Evolutionary conservation across 2,329 filamentous ascomycete genomes (phyloP).

Genomic region (Aureobasidium vineae): DNA sequence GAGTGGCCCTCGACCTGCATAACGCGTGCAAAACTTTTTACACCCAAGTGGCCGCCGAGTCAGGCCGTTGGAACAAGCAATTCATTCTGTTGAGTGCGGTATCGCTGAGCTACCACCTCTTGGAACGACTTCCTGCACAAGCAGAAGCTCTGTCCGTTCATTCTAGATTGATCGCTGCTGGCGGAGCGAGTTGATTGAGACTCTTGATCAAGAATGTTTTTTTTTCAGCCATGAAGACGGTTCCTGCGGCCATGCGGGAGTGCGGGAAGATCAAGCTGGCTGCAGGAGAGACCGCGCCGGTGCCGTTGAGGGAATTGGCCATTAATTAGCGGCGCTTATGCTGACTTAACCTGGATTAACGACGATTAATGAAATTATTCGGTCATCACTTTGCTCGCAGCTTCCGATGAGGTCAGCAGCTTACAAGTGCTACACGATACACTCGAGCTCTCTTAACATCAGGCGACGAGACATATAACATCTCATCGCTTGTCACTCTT

Average conservation of each 20-base stretch:
- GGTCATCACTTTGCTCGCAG: conserved; percentile 6
- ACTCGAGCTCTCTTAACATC: conserved; percentile 1
- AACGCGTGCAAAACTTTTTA: conserved; percentile 20
- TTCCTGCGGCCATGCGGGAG: conserved; percentile 23
- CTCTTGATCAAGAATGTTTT: neutral
- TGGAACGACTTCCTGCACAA: neutral
- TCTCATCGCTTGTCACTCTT: neutral
- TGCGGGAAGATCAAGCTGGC: conserved; percentile 18
- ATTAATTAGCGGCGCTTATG: neutral
- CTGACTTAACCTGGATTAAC: neutral
- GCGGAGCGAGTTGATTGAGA: neutral
- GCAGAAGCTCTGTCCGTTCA: neutral
- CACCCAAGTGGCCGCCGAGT: conserved; percentile 17
- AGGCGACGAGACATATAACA: conserved; percentile 3
- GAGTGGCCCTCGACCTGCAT: neutral
- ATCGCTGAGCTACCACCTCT: conserved; percentile 3
- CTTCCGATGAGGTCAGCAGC: conserved; percentile 23
- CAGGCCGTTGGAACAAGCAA: conserved; percentile 15
- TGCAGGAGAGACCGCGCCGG: neutral
- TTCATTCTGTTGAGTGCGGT: conserved; percentile 19
- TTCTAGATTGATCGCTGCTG: neutral
- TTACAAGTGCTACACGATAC: neutral
- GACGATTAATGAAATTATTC: conserved; percentile 6
- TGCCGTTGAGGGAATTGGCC: neutral
- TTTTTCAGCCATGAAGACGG: neutral